Conservation (phyloP, 208 protist genomes). For the Wallacemonas sp. region DNA sequence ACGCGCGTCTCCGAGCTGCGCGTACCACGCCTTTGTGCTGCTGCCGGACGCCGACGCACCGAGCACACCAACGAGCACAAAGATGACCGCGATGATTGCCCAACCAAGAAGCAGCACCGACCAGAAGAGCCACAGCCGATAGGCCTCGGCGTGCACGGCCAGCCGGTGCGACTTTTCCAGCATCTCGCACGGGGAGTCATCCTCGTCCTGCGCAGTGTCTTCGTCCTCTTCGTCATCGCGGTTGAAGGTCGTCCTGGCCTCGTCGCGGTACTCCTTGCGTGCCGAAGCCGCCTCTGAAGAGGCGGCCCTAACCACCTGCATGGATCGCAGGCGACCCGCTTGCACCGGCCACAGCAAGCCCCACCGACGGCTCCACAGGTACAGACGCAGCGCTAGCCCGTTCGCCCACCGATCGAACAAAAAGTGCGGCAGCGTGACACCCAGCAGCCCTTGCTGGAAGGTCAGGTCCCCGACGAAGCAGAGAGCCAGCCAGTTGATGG, state of each 20-base stretch:
- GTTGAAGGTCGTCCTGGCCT: too few relatives aligned
- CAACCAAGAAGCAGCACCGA: conserved; percentile 26
- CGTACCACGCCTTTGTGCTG: conserved; percentile 1
- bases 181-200: background rate
- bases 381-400: conserved; percentile 13
- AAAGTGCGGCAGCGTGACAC: conserved; percentile 40
- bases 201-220: conserved; percentile 7
- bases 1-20: background rate
- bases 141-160: conserved; percentile 4
- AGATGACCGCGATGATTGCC: conserved; percentile 26
- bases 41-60: conserved; percentile 5
- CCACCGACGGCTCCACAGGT: conserved; percentile 17
- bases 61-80: conserved; percentile 23
- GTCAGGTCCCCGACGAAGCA: conserved; percentile 40
- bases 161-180: background rate
- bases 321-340: background rate
- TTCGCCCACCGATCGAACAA: conserved; percentile 36
- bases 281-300: too few relatives aligned
- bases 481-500: conserved; percentile 41
- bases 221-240: too few relatives aligned
- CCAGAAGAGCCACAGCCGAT: conserved; percentile 33
- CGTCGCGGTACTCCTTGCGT: too few relatives aligned
- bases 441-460: conserved; percentile 48
- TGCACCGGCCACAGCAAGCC: conserved; percentile 14
- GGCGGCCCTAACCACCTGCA: background rate